phyloP scores from a whole-genome alignment of 1,139 yeast species.

The Kodamaea arcana region DNA sequence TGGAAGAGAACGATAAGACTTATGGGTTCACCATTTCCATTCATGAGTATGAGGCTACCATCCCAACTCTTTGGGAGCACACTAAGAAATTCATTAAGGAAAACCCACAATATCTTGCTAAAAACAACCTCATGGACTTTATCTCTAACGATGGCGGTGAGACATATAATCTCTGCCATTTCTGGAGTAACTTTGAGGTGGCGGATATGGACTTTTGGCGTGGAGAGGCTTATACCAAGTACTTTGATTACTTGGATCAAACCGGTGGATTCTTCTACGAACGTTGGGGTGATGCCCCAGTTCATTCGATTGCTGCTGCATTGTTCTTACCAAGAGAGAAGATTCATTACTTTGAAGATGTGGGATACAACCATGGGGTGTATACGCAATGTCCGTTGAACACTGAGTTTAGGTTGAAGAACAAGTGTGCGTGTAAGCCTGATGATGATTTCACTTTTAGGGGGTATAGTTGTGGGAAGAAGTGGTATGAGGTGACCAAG shows the following conservation, averaged over 20 bases:
- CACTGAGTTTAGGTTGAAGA: conserved; percentile 36
- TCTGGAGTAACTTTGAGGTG: conserved; percentile 91
- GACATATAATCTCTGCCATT: conserved; percentile 77
- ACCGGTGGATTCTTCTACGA: conserved; percentile 90
- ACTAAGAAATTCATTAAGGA: conserved; percentile 46
- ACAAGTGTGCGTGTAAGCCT: conserved; percentile 51
- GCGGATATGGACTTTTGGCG: conserved; percentile 79
- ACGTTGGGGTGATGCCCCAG: conserved; percentile 96
- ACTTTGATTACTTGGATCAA: conserved; percentile 67
- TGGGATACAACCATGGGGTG: conserved; percentile 76
- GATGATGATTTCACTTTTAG: conserved; percentile 49
- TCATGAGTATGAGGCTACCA: conserved; percentile 55
- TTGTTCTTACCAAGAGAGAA: conserved; percentile 60
- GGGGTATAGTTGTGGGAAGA: conserved; percentile 52
- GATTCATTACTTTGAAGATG: conserved; percentile 74
- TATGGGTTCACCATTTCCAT: conserved; percentile 69
- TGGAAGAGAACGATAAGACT: conserved; percentile 54
- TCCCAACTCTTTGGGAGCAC: conserved; percentile 56
- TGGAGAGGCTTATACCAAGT: conserved; percentile 57
- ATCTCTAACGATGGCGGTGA: conserved; percentile 58
- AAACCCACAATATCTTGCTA: conserved; percentile 44
- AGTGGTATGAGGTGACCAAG: conserved; percentile 44
- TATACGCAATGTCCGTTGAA: conserved; percentile 57
- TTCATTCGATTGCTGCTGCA: conserved; percentile 81
- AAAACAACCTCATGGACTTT: conserved; percentile 47